Base-by-base conservation (phyloP, 331 rosid species). In the Phaseolus coccineus region DNA sequence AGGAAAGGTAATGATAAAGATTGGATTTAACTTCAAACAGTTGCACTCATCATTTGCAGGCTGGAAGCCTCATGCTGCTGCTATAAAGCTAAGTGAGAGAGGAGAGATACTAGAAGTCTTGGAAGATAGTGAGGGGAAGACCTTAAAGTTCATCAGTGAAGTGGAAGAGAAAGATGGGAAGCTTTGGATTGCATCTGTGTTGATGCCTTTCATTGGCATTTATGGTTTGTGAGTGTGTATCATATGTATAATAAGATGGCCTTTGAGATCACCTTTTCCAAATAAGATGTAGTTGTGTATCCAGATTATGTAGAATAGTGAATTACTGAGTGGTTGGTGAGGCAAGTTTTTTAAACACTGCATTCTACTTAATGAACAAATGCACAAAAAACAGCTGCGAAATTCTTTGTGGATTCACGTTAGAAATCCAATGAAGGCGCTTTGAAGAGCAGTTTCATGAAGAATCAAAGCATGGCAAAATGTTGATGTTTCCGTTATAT, bases 151-250 rank as follows among this genome's bases (percentile, higher is more conserved):
- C 81, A 82, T 91, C 37, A 93, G 98, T 57, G 98, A 95, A 87
- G 87, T 93, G 77, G 98, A 90, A 81, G 99, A 93, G 90, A 93
- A 53, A 75, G 97, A 93, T 77, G 98, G 98, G 67, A 85, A 87
- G 77, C 88, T 95, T 11, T 93, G 97, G 97, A 85, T 95, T 39
- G 97, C 88, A 62, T 95, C 98, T 8, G 98, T 91, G 33, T 74
- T 95, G 39, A 89, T 86, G 99, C 92, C 99, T 37, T 95, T 78
- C 53, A 13, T 95, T 58, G 99, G 98, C 76, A 71, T 89, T 69
- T 91, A 85, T 70, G 46, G 3, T 33, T 51, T 73, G 25, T 66
- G 85, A 62, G 69, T 2, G 55, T 65, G 62, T 59, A 35, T 69
- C 59, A 16, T 19, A 19, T 67, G 15, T 71, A 58, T 56, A 27